A percentile compares a stretch with the other conserved stretches of the same genome.
Conservation (phyloP, 75 land plant species). For the Sequoia sempervirens region DNA sequence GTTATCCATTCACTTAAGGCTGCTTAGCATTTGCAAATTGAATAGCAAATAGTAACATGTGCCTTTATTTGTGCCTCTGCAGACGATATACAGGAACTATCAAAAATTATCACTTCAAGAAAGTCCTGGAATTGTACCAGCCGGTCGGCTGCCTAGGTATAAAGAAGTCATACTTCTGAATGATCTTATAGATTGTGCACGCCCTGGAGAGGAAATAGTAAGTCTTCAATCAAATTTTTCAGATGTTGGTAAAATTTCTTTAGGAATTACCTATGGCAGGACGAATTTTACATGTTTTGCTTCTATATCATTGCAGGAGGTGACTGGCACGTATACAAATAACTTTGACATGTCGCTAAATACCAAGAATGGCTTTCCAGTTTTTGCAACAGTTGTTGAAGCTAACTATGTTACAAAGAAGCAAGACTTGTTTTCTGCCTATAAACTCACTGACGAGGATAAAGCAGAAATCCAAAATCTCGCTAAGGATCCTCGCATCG, state of each 20-base stretch:
- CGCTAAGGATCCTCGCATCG: conserved; percentile 93
- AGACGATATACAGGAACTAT: conserved; percentile 98
- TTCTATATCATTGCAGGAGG: conserved; percentile 57
- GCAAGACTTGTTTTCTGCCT: conserved; percentile 94
- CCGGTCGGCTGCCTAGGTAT: conserved; percentile 94
- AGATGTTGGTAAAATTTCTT: neutral
- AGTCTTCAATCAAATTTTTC: neutral
- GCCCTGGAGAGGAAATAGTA: conserved; percentile 99
- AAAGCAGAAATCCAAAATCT: conserved; percentile 92
- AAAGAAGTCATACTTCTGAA: conserved; percentile 95
- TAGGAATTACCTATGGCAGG: neutral
- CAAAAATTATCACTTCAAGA: conserved; percentile 97
- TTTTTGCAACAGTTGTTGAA: conserved; percentile 97
- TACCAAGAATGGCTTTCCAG: conserved; percentile 99
- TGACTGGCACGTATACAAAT: conserved; percentile 93
- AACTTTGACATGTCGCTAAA: conserved; percentile 93
- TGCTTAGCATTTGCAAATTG: neutral
- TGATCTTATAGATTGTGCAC: conserved; percentile 96
- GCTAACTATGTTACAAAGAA: conserved; percentile 92
- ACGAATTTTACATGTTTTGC: neutral
- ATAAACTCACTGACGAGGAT: conserved; percentile 97
- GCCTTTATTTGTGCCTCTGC: conserved; percentile 14
- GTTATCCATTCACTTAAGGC: neutral
- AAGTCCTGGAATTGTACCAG: conserved; percentile 96
- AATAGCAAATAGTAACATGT: neutral